Evolutionary conservation across 2,329 filamentous ascomycete genomes (phyloP), one percentile per base, ranked within the genome.

Genomic region (Phyllachora maydis): DNA sequence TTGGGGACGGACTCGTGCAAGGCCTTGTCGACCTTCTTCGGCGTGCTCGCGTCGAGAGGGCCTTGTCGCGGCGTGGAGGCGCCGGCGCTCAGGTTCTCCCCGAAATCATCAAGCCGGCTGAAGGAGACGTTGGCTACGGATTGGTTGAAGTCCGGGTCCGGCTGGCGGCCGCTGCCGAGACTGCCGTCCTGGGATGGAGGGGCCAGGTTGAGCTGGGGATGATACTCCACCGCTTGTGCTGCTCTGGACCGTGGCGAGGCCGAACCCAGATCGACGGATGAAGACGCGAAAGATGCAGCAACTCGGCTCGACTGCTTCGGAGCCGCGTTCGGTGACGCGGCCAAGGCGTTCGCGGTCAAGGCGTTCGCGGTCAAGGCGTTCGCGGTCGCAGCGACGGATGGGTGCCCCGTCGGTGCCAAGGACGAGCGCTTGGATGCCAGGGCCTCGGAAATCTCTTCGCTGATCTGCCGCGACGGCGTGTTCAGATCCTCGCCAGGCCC

Each of bases 101-200:
- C 28, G 3, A 17, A 12, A 10, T 27, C 29, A 6, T 33, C 32
- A 14, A 30, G 16, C 7, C 16, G 24, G 8, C 38, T 34, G 1
- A 42, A 32, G 1, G 43, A 39, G 4, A 46, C 36, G 11, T 32
- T 29, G 18, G 45, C 43, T 18, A 42, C 36, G 17, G 49, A 45
- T 9, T 45, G 36, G 31, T 41, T 40, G 24, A 49, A 46, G 8
- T 46, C 38, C 4, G 47, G 50, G 26, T 60, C 55, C 4, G 52
- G 51, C 27, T 65, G 62, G 9, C 56, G 50, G 13, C 59, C 60
- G 34, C 52, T 63, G 28, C 22, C 46, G 32, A 47, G 37, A 32
- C 51, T 63, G 28, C 45, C 47, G 6, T 38, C 38, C 11, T 52
- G 50, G 1, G 51, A 53, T 3, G n/a, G n/a, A n/a, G n/a, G n/a